Base-by-base conservation (phyloP, 306 rosid genomes). In the Oemleria cerasiformis region DNA sequence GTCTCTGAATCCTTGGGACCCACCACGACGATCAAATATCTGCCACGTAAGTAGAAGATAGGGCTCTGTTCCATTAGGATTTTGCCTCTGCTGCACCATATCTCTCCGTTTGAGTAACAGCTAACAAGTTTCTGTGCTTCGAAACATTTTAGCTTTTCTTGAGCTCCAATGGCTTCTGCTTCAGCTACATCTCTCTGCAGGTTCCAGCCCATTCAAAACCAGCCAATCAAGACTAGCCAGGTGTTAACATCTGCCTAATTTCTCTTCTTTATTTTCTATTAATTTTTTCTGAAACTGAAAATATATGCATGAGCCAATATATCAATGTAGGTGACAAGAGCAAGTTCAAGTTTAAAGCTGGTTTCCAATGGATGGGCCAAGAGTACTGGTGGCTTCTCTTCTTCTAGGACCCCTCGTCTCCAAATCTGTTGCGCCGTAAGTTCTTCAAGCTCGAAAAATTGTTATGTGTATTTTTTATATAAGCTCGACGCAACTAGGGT, bases 81-180 rank as follows among this genome's bases (percentile, higher is more conserved):
- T 15, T 50, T 55, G 45, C 47, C 62, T 8, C 40, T 34, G 67
- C 8, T 40, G 51, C 38, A 41, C 64, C 48, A 42, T 48, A 66
- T 53, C 65, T 6, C 49, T 5, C 7, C 41, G 14, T n/a, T 66
- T 16, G 23, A 70, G 55, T 9, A 21, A 70, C 65, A 30, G 3
- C 36, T 30, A 30, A 30, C 43, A 47, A 15, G 55, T 23, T 57
- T 34, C 10, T 16, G 66, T 17, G 55, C 43, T 43, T 57, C 36
- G 49, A 30, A 30, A 30, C 36, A 30, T 2, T 30, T 30, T 30
- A 30, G 36, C 3, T 0, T 70, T 72, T 36, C 71, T 60, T 40
- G 41, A 70, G 51, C 90, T 79, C 47, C 78, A 77, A 89, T 84
- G 96, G 87, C 92, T 39, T 81, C 90, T 44, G 65, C 83, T 81